Evolutionary conservation across 805 yeast genomes (phyloP).

Genomic region (Metschnikowia cubensis): DNA sequence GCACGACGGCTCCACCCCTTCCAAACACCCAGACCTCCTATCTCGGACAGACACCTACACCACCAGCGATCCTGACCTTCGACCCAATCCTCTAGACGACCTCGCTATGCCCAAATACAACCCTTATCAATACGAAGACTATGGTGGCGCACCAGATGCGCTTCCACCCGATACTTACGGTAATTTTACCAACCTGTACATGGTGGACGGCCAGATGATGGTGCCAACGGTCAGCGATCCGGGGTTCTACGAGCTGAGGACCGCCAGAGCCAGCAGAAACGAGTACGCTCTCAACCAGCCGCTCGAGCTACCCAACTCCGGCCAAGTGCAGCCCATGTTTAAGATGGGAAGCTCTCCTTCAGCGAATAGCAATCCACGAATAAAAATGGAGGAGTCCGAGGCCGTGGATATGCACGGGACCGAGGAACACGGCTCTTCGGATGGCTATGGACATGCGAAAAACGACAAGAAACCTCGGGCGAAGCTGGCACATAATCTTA

Average conservation of each 20-base stretch:
- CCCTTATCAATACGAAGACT: not conserved
- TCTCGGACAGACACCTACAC: not conserved
- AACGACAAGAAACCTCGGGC: slow-evolving; percentile 18
- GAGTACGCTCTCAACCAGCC: not conserved
- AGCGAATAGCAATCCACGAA: not conserved
- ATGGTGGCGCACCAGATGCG: not conserved
- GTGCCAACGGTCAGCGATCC: not conserved
- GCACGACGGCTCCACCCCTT: not conserved
- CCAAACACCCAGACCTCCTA: not conserved
- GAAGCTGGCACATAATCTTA: slow-evolving; percentile 38
- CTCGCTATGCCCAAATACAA: slow-evolving; percentile 2
- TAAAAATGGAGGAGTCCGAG: not conserved
- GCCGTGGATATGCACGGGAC: not conserved
- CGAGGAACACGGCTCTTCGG: not conserved
- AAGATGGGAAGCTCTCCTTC: not conserved
- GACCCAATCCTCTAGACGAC: not conserved
- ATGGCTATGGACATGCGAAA: not conserved
- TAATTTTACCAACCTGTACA: not conserved
- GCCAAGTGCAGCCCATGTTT: not conserved
- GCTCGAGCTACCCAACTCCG: not conserved
- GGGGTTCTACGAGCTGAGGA: not conserved
- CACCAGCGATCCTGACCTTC: not conserved
- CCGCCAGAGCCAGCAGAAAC: not conserved
- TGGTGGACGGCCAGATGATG: not conserved
- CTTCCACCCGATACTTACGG: not conserved